Conservation (phyloP, 306 rosid genomes). For the Rosa rugosa region DNA sequence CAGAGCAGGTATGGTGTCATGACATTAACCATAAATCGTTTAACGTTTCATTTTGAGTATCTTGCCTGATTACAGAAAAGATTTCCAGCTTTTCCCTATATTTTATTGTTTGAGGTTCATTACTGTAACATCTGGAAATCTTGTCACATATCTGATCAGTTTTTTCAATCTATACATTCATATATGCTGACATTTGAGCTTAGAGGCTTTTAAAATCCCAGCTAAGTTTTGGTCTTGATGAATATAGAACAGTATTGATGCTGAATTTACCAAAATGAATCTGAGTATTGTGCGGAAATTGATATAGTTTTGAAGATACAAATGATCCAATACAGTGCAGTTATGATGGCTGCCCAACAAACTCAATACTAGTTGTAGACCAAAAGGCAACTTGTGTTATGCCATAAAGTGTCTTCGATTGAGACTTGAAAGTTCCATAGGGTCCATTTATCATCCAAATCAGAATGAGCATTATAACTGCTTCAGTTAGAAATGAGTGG, state of each 20-base stretch:
- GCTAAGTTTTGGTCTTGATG: not conserved
- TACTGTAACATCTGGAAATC: not conserved
- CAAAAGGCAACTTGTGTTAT: not conserved
- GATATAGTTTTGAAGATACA: not conserved
- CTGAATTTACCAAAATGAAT: not conserved
- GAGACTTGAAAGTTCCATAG: not conserved
- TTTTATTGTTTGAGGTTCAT: not conserved
- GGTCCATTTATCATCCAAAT: not conserved
- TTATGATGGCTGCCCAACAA: constrained; percentile 9
- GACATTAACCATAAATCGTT: not conserved
- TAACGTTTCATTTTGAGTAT: not conserved
- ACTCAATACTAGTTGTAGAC: not conserved
- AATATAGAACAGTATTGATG: not conserved
- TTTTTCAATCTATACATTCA: not conserved
- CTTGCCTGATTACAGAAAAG: not conserved
- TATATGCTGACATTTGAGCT: not conserved
- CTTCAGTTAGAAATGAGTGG: not conserved
- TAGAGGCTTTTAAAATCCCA: not conserved
- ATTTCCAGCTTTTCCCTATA: not conserved
- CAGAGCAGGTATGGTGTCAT: constrained; percentile 49
- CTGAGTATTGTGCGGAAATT: not conserved
- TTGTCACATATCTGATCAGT: not conserved
- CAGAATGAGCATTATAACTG: not conserved
- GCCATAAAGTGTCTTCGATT: not conserved
- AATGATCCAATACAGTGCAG: not conserved